phyloP scores from a whole-genome alignment of 2,329 filamentous ascomycete genomes.

The Truncatella angustata region DNA sequence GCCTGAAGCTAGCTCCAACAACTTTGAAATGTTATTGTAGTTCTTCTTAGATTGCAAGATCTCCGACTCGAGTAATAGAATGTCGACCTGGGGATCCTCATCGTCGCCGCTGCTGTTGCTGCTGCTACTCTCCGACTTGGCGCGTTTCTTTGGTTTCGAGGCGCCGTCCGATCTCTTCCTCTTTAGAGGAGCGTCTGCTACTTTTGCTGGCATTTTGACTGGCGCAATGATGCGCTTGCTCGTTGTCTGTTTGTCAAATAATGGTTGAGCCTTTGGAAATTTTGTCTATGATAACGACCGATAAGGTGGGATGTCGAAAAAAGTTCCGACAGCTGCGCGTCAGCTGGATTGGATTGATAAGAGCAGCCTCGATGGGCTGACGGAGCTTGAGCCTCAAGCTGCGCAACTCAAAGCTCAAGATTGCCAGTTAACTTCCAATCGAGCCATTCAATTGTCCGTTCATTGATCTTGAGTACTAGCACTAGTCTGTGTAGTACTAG shows the following conservation, averaged over 20 bases:
- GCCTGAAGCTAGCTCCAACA: constrained; percentile 61
- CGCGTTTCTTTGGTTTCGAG: constrained; percentile 49
- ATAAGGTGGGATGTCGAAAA: too few relatives aligned
- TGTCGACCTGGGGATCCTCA: constrained; percentile 56
- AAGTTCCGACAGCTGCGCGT: too few relatives aligned
- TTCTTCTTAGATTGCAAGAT: constrained; percentile 84
- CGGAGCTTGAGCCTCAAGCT: too few relatives aligned
- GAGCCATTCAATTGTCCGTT: too few relatives aligned
- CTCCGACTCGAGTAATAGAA: constrained; percentile 73
- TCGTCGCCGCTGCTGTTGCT: constrained; percentile 39
- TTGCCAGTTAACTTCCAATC: too few relatives aligned
- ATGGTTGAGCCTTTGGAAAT: too few relatives aligned
- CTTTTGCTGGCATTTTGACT: constrained; percentile 26
- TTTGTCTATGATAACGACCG: too few relatives aligned
- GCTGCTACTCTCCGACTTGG: constrained; percentile 46
- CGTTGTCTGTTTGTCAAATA: not conserved
- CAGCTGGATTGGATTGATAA: too few relatives aligned
- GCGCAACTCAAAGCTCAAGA: too few relatives aligned
- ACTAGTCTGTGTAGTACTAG: too few relatives aligned
- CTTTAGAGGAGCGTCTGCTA: constrained; percentile 39
- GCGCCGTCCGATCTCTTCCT: constrained; percentile 48
- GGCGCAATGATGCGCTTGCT: not conserved
- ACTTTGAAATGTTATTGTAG: constrained; percentile 82
- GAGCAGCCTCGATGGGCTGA: too few relatives aligned
- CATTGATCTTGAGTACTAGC: too few relatives aligned